Evolutionary conservation across 2,329 filamentous ascomycete genomes (phyloP).

Genomic region (Paraphoma chrysanthemicola): DNA sequence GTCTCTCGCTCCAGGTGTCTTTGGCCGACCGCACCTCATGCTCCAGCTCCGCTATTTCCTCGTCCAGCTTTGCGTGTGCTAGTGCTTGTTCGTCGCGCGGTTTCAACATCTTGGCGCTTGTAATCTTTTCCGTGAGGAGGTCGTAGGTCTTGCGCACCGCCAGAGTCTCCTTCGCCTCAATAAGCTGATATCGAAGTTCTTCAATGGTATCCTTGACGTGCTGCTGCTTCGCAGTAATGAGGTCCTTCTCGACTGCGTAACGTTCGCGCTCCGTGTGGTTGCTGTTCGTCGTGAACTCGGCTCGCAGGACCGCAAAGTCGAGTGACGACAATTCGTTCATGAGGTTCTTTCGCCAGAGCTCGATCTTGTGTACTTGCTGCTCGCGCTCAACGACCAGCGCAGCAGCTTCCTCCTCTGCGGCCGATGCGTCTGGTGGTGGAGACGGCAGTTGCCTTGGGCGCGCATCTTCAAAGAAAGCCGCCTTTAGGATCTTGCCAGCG

Average conservation of each 20-base stretch:
- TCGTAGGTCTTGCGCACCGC: constrained; percentile 85
- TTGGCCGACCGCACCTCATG: constrained; percentile 83
- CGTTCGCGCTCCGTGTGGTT: constrained; percentile 84
- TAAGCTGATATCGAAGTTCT: constrained; percentile 75
- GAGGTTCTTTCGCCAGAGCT: constrained; percentile 81
- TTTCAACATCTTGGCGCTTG: constrained; percentile 77
- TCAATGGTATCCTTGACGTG: constrained; percentile 77
- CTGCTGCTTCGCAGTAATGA: constrained; percentile 80
- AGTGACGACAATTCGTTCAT: constrained; percentile 88
- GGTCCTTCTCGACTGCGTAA: constrained; percentile 80
- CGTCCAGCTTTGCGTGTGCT: constrained; percentile 80
- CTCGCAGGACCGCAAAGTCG: constrained; percentile 82
- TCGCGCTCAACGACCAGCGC: constrained; percentile 55
- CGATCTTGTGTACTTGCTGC: constrained; percentile 62
- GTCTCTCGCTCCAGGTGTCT: constrained; percentile 81
- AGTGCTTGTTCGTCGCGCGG: constrained; percentile 83
- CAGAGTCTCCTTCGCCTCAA: constrained; percentile 69
- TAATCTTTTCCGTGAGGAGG: constrained; percentile 85
- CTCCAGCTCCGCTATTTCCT: constrained; percentile 87
- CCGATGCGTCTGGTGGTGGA: constrained; percentile 68
- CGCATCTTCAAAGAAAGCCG: constrained; percentile 68
- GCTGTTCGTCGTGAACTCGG: constrained; percentile 84
- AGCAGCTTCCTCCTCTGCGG: constrained; percentile 55
- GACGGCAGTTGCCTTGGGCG: constrained; percentile 66
- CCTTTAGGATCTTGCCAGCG: constrained; percentile 77